Conservation (phyloP, 106 monocot species). For the Dioscorea alata region DNA sequence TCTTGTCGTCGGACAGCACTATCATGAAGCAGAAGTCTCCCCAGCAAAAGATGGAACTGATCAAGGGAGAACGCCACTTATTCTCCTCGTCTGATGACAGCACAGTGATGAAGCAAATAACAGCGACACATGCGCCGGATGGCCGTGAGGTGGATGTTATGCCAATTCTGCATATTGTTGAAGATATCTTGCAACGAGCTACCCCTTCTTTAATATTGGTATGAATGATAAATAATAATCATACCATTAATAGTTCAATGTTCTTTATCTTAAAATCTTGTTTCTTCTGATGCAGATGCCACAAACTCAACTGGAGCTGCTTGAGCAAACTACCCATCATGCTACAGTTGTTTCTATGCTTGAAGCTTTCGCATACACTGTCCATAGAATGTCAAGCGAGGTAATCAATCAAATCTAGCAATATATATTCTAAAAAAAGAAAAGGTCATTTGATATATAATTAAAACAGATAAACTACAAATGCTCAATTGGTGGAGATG, state of each 20-base stretch:
- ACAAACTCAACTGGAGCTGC: slow-evolving; percentile 17
- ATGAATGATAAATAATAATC: slow-evolving; percentile 5
- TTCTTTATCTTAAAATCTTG: background rate
- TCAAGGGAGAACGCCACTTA: slow-evolving; percentile 52
- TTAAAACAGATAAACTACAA: slow-evolving; percentile 47
- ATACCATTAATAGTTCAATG: background rate
- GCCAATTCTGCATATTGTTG: slow-evolving; percentile 42
- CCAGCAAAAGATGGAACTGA: slow-evolving; percentile 34
- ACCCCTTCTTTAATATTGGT: slow-evolving; percentile 45
- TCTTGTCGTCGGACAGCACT: too few relatives aligned
- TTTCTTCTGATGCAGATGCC: slow-evolving; percentile 19
- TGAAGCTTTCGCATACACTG: slow-evolving; percentile 49
- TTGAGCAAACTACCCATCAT: slow-evolving; percentile 27
- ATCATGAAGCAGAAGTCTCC: too few relatives aligned
- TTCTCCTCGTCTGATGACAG: slow-evolving; percentile 64
- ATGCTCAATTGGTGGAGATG: slow-evolving; percentile 40
- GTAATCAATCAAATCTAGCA: slow-evolving; percentile 16
- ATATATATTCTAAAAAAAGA: too few relatives aligned
- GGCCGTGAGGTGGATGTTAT: slow-evolving; percentile 48
- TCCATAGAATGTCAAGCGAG: slow-evolving; percentile 71
- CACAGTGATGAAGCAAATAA: slow-evolving; percentile 59
- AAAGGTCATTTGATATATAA: too few relatives aligned
- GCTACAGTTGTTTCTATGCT: slow-evolving; percentile 19
- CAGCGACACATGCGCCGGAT: slow-evolving; percentile 62
- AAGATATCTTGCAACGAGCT: slow-evolving; percentile 55